Base-by-base conservation (phyloP, 192 early-diverging fungal genomes). In the Coemansia sp. region DNA sequence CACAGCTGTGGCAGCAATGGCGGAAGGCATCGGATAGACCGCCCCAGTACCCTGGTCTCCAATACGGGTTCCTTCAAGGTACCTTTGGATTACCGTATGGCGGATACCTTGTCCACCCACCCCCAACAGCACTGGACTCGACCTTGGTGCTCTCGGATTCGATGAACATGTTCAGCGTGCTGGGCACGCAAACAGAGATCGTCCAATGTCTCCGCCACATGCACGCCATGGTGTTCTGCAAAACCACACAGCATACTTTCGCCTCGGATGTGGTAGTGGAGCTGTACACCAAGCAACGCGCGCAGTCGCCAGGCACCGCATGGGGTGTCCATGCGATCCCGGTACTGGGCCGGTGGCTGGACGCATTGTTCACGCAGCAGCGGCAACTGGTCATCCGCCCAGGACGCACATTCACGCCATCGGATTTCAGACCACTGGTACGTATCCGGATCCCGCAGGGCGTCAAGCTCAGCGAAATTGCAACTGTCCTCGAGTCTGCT, bases 331-430 rank as follows among this genome's bases (percentile, higher is more conserved):
- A 68, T 31, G 45, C 45, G 14, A 70, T 63, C 11, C 45, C 52
- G 29, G 25, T 42, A 15, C 48, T 28, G 25, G 47, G 2, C 28
- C 31, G 8, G 20, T 72, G 55, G 53, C 22, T 70, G 8, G 64
- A 54, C 1, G 11, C 23, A 2, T 17, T 63, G 38, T 71, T 77
- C 31, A 62, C 70, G 33, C 25, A 28, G 6, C 45, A 65, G 50
- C 54, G 70, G 6, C 70, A 69, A 28, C 50, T 79, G n/a, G 67
- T 79, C 23, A 61, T 79, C 1, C 58, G 75, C 4, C 42, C 70
- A 0, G 60, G 55, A 0, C 53, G 64, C 38, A 37, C 64, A 0
- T 53, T 57, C n/a, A 36, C 56, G 34, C 50, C 63, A 4, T 47
- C 54, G 23, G 57, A 59, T 34, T 54, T 65, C 31, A 50, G 55